These are phyloP conservation scores for Pichia cabralensis DNA, from an alignment of 805 yeast species.

Conservation along the genomic window DNA sequence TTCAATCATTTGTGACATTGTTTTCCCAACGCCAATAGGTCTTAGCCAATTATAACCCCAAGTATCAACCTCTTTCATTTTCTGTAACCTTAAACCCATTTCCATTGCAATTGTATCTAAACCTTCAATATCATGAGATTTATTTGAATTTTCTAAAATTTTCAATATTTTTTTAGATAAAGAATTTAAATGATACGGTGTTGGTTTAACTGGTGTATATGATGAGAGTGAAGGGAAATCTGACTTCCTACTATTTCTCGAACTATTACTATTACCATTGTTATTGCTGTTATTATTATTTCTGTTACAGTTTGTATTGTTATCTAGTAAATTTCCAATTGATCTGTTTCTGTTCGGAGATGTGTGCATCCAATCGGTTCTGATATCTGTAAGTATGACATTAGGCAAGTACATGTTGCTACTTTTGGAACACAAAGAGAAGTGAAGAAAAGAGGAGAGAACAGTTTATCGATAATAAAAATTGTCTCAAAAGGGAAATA, in stretches of 20 bases:
- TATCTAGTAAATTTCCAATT: no score
- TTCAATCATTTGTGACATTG: conserved; percentile 32
- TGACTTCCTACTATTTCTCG: no score
- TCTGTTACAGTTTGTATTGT: no score
- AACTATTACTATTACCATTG: no score
- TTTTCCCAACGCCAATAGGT: conserved; percentile 44
- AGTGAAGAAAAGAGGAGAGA: no score
- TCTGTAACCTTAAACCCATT: conserved; percentile 9
- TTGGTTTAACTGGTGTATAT: conserved; percentile 5
- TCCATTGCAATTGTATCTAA: conserved; percentile 11
- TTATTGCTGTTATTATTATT: not conserved
- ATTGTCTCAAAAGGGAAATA: no score
- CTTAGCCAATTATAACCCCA: conserved; percentile 23
- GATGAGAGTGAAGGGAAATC: conserved; percentile 11
- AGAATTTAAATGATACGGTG: conserved; percentile 5
- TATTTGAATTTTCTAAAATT: not conserved
- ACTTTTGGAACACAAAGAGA: no score
- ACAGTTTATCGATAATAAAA: no score
- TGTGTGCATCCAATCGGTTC: conserved; percentile 32
- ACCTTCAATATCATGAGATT: conserved; percentile 8
- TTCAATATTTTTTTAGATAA: not conserved
- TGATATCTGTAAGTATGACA: conserved; percentile 35
- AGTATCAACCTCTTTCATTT: conserved; percentile 4
- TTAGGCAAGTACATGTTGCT: conserved; percentile 47
- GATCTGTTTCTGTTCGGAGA: conserved; percentile 10